These are phyloP conservation scores for Melanomma pulvis-pyrius DNA, from an alignment of 495 filamentous ascomycete species.

Conservation along the genomic window DNA sequence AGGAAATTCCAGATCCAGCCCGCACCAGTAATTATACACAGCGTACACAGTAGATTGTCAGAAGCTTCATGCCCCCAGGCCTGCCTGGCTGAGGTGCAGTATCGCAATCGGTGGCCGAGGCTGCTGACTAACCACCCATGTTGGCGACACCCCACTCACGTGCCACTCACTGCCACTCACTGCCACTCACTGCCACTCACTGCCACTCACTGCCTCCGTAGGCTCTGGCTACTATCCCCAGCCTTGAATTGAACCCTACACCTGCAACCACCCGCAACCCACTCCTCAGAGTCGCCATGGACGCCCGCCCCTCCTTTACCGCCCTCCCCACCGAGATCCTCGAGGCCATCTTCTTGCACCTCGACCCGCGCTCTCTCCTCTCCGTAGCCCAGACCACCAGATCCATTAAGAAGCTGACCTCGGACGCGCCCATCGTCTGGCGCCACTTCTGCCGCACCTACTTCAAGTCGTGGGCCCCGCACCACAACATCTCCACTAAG, in stretches of 20 bases:
- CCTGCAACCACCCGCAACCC: not conserved
- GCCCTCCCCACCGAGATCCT: constrained; percentile 49
- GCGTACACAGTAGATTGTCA: no score
- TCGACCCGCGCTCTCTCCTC: constrained; percentile 42
- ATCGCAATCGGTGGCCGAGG: no score
- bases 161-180: no score
- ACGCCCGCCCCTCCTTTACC: constrained; percentile 21
- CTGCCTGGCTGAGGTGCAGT: no score
- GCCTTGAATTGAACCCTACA: not conserved
- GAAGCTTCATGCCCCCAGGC: no score
- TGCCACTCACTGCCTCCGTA: not conserved
- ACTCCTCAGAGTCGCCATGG: constrained; percentile 22
- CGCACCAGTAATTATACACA: no score
- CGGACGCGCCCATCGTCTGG: constrained; percentile 75
- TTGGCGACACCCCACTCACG: no score
- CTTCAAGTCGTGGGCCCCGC: constrained; percentile 73
- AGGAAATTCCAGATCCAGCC: no score
- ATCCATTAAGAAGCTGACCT: constrained; percentile 65
- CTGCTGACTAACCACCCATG: no score
- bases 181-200: not conserved
- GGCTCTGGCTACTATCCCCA: not conserved
- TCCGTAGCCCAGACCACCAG: constrained; percentile 63
- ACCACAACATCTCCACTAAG: constrained; percentile 65
- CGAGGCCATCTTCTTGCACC: constrained; percentile 44
- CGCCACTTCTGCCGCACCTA: constrained; percentile 66